Conservation (phyloP, 345 rosid species). For the Microcos paniculata region DNA sequence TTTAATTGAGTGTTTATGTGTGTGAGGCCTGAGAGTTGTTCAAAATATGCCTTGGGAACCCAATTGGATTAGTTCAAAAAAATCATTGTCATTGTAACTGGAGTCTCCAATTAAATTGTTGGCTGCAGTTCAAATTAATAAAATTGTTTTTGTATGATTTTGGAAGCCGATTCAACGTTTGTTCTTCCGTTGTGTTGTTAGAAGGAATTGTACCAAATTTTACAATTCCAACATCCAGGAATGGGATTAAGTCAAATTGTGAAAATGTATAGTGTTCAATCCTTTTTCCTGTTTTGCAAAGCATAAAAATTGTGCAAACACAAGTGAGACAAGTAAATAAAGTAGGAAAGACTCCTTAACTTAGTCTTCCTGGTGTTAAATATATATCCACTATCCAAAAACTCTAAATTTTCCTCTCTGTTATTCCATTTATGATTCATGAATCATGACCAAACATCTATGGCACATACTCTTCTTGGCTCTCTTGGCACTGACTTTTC, state of each 20-base stretch:
- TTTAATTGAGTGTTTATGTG: too few species aligned
- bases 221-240: too few species aligned
- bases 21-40: too few species aligned
- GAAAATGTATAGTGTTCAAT: background rate
- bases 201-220: too few species aligned
- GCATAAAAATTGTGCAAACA: slow-evolving; percentile 18
- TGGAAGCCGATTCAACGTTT: too few species aligned
- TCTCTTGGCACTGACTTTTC: background rate
- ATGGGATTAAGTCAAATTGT: background rate
- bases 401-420: background rate
- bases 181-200: too few species aligned
- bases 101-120: too few species aligned
- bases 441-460: background rate
- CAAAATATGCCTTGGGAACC: too few species aligned
- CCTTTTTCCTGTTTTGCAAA: slow-evolving; percentile 12
- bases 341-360: background rate
- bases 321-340: background rate
- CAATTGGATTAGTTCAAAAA: too few species aligned
- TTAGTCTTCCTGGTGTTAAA: slow-evolving; percentile 4
- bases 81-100: too few species aligned
- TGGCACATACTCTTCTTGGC: slow-evolving; percentile 16
- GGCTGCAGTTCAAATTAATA: too few species aligned
- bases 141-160: too few species aligned
- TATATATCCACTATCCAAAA: background rate
- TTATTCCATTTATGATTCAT: background rate